Percentiles rank a stretch among this genome's conserved stretches.
Conservation (phyloP, 805 yeast genomes). For the Kockiozyma suomiensis region DNA sequence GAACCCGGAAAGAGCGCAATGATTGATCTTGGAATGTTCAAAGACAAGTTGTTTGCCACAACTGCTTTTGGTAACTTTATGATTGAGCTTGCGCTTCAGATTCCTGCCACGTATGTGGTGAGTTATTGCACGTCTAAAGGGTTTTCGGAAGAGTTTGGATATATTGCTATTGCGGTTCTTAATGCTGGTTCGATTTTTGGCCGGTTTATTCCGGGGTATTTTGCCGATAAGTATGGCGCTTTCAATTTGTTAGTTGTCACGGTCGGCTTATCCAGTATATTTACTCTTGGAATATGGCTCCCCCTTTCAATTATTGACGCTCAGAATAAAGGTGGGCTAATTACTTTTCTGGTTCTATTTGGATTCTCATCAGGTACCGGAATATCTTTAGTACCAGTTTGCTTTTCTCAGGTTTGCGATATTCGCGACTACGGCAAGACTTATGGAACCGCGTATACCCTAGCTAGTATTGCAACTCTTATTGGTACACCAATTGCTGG, state of each 20-base stretch:
- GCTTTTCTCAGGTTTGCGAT: slow-evolving; percentile 66
- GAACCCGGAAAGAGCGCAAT: slow-evolving; percentile 12
- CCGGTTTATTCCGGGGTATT: slow-evolving; percentile 55
- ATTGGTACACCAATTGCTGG: slow-evolving; percentile 48
- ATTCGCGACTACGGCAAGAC: slow-evolving; percentile 67
- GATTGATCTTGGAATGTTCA: slow-evolving; percentile 36
- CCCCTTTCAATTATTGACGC: slow-evolving; percentile 56
- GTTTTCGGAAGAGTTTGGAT: slow-evolving; percentile 39
- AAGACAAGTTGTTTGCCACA: slow-evolving; percentile 37
- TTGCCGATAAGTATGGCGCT: slow-evolving; percentile 59
- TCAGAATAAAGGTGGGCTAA: slow-evolving; percentile 45
- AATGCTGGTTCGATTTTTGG: slow-evolving; percentile 57
- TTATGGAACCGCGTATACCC: slow-evolving; percentile 66
- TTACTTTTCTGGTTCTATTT: slow-evolving; percentile 55
- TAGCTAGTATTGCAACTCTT: slow-evolving; percentile 44
- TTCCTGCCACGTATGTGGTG: slow-evolving; percentile 42
- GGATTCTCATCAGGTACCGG: slow-evolving; percentile 67
- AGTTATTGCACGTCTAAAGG: slow-evolving; percentile 38
- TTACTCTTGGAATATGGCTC: slow-evolving; percentile 62
- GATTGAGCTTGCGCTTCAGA: slow-evolving; percentile 40
- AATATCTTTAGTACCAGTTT: slow-evolving; percentile 66
- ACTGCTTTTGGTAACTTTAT: slow-evolving; percentile 37
- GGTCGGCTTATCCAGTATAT: slow-evolving; percentile 50
- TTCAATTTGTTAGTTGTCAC: slow-evolving; percentile 59
- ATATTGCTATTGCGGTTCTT: slow-evolving; percentile 51